Evolutionary conservation across 2,329 filamentous ascomycete species (phyloP), one percentile per base, ranked within the genome.

Genomic region (Geoglossum cookeanum): DNA sequence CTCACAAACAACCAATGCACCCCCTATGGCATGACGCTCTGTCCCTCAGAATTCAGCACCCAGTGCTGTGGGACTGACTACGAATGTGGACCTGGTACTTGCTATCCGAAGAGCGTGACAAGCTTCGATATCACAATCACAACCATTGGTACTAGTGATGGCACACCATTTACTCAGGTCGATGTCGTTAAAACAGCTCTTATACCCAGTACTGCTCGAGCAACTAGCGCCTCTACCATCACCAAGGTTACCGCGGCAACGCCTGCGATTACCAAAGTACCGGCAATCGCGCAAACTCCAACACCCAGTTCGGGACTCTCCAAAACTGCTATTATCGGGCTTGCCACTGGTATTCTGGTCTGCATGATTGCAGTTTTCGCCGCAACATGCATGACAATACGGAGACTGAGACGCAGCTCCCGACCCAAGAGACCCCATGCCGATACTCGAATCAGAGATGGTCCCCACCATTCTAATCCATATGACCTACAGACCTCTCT

Each of bases 41-140:
- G 54, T 39, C 13, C 22, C 27, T 4, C 54, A 8, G 37, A 55
- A 22, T 55, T 55, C 29, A 22, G n/a, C n/a, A 45, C 44, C 30
- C 35, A 37, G 9, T 55, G 54, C n/a, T 55, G 54, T n/a, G 27
- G 54, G 15, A 55, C n/a, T 30, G 54, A 55, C 27, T 39, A 30
- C 13, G 15, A 55, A 7, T 55, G 54, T 33, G 54, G 33, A 9
- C 15, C 39, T 27, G 7, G 15, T 8, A 45, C 54, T 27, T 55
- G 54, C 29, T 44, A 27, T 27, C 37, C 54, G 7, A 35, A 39
- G 11, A 55, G 35, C 22, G 45, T 37, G 17, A 39, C 54, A 13
- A 44, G 8, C 37, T 45, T 55, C 35, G 8, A 22, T 3, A 5
- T 9, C 54, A 55, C 54, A n/a, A 27, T 55, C 17, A 39, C 54